Evolutionary conservation across 352 stramenopile species (phyloP), one percentile per base, ranked within the genome.

Genomic region (Lagenidium sp.): DNA sequence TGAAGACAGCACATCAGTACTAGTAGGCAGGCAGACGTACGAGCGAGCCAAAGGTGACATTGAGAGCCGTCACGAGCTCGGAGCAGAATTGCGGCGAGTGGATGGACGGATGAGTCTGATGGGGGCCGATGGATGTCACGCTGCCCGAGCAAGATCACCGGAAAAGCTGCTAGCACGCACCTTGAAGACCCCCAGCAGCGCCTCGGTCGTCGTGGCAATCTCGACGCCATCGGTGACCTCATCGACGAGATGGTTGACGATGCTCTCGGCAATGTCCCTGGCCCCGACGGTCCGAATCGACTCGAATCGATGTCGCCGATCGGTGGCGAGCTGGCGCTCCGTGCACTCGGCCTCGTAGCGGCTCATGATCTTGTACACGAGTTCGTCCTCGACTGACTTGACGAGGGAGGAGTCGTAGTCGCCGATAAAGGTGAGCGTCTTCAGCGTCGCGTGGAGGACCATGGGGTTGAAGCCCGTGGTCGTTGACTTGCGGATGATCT

Each of bases 351-450:
- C 49, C 44, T 89, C 75, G 50, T 85, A 83, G 16, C 68, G 56
- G 34, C 47, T 63, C 77, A 90, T 86, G 36, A 93, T 66, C 20
- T 78, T 84, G 35, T 64, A 65, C 20, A 90, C 67, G 19, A 93
- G 43, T 32, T 86, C 80, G 41, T 85, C 63, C 46, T 87, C 70
- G 5, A 87, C 57, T 0, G 58, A 53, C 34, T 87, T 90, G 16
- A 75, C 63, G 4, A 85, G 34, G 3, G 71, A 54, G 0, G 68
- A 53, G 39, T 89, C 74, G 26, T 84, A 88, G 25, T 93, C 75
- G 4, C 73, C 76, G 6, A 91, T 78, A 30, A 89, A 91, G 16
- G 69, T 81, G n/a, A 91, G 39, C 0, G 75, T 60, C 36, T 82
- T 85, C 22, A 89, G 41, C 13, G 70, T 64, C 8, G 69, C 57